Evolutionary conservation across 2,329 filamentous ascomycete genomes (phyloP), one percentile per base, ranked within the genome.

Genomic region (Colletotrichum cereale): DNA sequence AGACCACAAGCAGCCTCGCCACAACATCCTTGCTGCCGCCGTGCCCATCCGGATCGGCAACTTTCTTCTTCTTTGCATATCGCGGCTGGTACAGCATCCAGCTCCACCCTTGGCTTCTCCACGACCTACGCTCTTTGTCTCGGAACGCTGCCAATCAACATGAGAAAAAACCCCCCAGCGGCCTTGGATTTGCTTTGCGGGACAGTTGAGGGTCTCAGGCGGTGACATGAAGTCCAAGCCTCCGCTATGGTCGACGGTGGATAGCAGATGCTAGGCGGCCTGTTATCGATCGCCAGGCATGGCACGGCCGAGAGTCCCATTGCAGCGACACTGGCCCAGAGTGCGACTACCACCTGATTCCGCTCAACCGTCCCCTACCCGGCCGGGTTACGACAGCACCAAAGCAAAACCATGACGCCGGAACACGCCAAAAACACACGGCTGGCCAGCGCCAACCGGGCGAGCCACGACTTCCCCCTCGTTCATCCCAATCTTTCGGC

Each of bases 351-450:
- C 24, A 48, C 24, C 56, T 67, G 48, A 40, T 64, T 56, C 67
- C 50, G 50, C 52, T 44, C 67, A 66, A 47, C 53, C 55, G 67
- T 66, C 44, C 36, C 62, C 53, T 66, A 55, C 62, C 47, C 38
- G 36, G 55, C 55, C 34, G 50, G 14, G 29, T 62, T 57, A 50
- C 56, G 24, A 67, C 67, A 47, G 31, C 50, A 67, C 63, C 63
- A 42, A 29, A 67, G 63, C 57, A 67, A 57, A 67, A 50, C 63
- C 67, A 52, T 50, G 36, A 71, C 47, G 64, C 57, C 38, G 67
- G 67, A 71, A 56, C 34, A 57, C 50, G 47, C 44, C 52, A 69
- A 40, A 36, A 38, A 29, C 36, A 52, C 26, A 40, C 66, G 40
- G 44, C 48, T 18, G 36, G 29, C 42, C 66, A 42, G 34, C 36